These are phyloP conservation scores for Comarum palustre DNA, from an alignment of 306 rosid species.

Conservation along the genomic window DNA sequence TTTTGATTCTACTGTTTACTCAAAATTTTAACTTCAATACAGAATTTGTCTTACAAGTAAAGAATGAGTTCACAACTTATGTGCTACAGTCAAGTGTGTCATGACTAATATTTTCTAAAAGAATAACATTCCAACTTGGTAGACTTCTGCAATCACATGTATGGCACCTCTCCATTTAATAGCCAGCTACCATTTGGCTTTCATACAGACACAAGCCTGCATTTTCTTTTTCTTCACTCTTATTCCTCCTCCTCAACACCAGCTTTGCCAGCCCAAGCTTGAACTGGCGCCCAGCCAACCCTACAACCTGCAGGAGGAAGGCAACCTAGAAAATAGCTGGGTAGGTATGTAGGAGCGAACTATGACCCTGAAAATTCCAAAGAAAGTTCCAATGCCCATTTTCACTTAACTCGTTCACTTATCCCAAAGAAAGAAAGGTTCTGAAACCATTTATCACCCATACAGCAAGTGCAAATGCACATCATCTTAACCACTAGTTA, in stretches of 20 bases:
- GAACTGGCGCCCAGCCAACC: neutral
- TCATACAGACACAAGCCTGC: too few species aligned
- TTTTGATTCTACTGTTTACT: neutral
- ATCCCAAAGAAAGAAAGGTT: neutral
- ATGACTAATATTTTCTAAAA: neutral
- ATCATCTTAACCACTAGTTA: neutral
- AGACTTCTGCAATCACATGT: neutral
- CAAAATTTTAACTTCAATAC: neutral
- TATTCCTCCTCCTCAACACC: neutral
- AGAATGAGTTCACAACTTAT: too few species aligned
- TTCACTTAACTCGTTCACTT: constrained; percentile 1
- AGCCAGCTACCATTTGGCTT: neutral
- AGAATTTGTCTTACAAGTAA: neutral
- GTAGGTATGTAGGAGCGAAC: neutral
- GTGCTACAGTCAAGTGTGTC: neutral
- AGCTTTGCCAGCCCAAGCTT: neutral
- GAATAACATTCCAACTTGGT: neutral
- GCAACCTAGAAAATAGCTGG: neutral
- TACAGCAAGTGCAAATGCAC: neutral
- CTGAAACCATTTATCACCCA: neutral
- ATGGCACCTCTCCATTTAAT: neutral
- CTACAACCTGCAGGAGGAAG: neutral
- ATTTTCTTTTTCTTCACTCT: too few species aligned
- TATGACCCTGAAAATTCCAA: neutral
- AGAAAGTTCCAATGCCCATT: neutral